Evolutionary conservation across 78 protist genomes (phyloP).

Genomic region (Speleostelium caveatum): DNA sequence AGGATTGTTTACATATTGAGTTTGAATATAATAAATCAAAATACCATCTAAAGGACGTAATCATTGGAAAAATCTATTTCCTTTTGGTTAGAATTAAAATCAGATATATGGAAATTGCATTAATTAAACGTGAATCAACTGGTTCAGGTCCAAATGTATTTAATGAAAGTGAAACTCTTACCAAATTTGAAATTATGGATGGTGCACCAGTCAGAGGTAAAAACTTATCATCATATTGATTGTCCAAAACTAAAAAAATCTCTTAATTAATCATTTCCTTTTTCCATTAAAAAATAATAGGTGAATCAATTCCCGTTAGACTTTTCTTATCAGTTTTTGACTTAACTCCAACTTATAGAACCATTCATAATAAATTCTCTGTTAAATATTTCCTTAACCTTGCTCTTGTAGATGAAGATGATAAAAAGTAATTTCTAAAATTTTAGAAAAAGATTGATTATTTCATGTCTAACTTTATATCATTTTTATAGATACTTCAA

Average conservation of each 20-base stretch:
- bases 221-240: neutral
- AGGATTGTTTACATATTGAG: conserved; percentile 98
- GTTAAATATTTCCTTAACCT: conserved; percentile 93
- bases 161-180: conserved; percentile 91
- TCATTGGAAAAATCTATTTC: conserved; percentile 96
- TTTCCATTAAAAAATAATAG: conserved; percentile 15
- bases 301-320: conserved; percentile 97
- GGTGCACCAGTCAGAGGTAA: conserved; percentile 96
- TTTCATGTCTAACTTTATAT: neutral
- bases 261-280: neutral
- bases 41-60: conserved; percentile 93
- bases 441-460: neutral
- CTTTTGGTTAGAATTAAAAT: conserved; percentile 90
- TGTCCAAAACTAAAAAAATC: neutral
- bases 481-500: no score
- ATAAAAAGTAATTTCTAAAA: conserved; percentile 53
- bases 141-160: conserved; percentile 88
- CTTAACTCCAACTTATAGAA: conserved; percentile 96
- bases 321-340: conserved; percentile 94
- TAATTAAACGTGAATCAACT: conserved; percentile 93
- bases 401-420: conserved; percentile 91
- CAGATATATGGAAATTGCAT: conserved; percentile 95
- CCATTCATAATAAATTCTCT: conserved; percentile 93
- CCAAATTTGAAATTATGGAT: conserved; percentile 99
- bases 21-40: conserved; percentile 97